phyloP scores from a whole-genome alignment of 1,284 basidiomycete species.

The Cerrena zonata region DNA sequence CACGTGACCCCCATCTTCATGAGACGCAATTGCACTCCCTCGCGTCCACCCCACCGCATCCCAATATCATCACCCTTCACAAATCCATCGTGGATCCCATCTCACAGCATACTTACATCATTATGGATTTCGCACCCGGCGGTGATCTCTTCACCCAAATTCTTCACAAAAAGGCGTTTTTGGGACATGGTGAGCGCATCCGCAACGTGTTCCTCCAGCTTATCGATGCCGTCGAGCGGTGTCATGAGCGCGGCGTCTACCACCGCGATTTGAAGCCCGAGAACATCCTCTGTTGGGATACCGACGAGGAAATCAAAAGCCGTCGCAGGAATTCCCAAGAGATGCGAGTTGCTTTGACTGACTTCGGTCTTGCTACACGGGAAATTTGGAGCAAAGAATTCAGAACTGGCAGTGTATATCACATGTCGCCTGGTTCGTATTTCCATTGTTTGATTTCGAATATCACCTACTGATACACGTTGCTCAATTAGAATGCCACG shows the following conservation, averaged over 20 bases:
- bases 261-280: slow-evolving; percentile 98
- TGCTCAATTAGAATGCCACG: slow-evolving; percentile 75
- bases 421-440: slow-evolving; percentile 85
- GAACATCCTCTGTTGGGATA: slow-evolving; percentile 86
- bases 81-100: slow-evolving; percentile 70
- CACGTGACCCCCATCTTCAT: slow-evolving; percentile 70
- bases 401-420: slow-evolving; percentile 92
- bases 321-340: background rate
- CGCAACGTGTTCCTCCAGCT: slow-evolving; percentile 87
- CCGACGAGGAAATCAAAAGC: slow-evolving; percentile 43
- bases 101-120: slow-evolving; percentile 59
- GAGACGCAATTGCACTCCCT: slow-evolving; percentile 83
- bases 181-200: slow-evolving; percentile 78
- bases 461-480: slow-evolving; percentile 9
- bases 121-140: slow-evolving; percentile 71
- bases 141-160: slow-evolving; percentile 92
- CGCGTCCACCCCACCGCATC: slow-evolving; percentile 62
- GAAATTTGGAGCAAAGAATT: slow-evolving; percentile 87
- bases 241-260: slow-evolving; percentile 84
- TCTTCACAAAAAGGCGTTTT: slow-evolving; percentile 64
- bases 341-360: slow-evolving; percentile 77
- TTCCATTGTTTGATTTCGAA: slow-evolving; percentile 6
- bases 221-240: slow-evolving; percentile 88
- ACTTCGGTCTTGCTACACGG: slow-evolving; percentile 94
- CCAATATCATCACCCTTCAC: slow-evolving; percentile 87